Evolutionary conservation across 371 early-diverging fungal genomes (phyloP).

Genomic region (Dichotomocladium elegans): DNA sequence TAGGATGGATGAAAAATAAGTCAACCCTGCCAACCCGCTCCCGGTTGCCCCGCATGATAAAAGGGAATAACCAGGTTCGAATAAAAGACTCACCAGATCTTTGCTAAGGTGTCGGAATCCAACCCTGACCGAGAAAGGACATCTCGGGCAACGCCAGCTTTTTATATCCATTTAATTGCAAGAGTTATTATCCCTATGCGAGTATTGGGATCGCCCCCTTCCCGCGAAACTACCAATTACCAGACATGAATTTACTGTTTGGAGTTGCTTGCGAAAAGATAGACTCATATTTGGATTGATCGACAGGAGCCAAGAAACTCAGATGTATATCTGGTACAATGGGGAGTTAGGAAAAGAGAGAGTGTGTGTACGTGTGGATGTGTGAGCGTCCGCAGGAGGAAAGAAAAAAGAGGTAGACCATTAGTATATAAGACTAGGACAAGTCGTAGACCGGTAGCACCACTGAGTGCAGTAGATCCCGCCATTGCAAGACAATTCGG

Average conservation of each 20-base stretch:
- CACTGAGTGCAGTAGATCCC: no score
- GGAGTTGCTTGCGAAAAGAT: conserved; percentile 37
- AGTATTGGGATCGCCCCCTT: no score
- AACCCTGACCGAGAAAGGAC: conserved; percentile 43
- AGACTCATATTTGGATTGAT: conserved; percentile 42
- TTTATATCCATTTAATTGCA: not conserved
- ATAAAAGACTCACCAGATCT: conserved; percentile 33
- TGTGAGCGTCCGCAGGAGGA: no score
- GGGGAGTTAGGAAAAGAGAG: no score
- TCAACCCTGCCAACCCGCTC: no score
- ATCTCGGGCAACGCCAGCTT: conserved; percentile 37
- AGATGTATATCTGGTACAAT: conserved; percentile 16
- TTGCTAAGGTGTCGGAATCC: conserved; percentile 41
- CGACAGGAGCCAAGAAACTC: conserved; percentile 41
- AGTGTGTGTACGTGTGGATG: no score
- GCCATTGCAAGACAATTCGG: no score
- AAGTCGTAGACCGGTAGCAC: no score
- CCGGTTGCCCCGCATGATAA: no score
- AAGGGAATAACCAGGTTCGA: no score
- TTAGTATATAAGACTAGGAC: no score
- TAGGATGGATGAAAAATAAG: conserved; percentile 5
- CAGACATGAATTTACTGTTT: conserved; percentile 24
- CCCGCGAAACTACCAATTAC: conserved; percentile 13
- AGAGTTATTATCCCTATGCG: not conserved
- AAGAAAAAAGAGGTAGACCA: no score